A percentile compares a stretch with the other conserved stretches of the same genome.
These are phyloP conservation scores for Boletus rubropictus DNA, from an alignment of 768 basidiomycete species.

Conservation along the genomic window DNA sequence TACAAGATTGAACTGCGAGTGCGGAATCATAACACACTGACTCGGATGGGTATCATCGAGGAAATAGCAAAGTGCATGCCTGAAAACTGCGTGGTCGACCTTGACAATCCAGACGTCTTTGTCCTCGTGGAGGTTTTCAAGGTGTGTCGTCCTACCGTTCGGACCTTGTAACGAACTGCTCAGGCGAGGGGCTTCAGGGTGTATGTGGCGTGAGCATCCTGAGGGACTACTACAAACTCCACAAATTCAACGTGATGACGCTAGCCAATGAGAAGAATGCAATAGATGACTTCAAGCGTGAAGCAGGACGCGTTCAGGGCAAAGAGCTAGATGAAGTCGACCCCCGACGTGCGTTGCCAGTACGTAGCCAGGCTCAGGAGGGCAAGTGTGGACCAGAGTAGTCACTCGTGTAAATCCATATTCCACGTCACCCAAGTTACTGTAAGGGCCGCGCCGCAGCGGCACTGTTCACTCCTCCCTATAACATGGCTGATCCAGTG, in stretches of 20 bases:
- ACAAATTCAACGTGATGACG: constrained; percentile 78
- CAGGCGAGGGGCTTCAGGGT: constrained; percentile 39
- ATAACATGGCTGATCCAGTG: constrained; percentile 65
- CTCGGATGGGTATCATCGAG: constrained; percentile 56
- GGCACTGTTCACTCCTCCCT: not conserved
- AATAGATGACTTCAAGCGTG: constrained; percentile 30
- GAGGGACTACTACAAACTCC: constrained; percentile 60
- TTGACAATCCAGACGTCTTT: constrained; percentile 64
- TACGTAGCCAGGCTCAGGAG: not conserved
- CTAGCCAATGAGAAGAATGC: constrained; percentile 50
- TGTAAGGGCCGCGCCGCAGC: no score
- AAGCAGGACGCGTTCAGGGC: constrained; percentile 30
- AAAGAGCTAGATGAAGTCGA: constrained; percentile 9
- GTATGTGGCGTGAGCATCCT: constrained; percentile 73
- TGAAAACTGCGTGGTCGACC: constrained; percentile 57
- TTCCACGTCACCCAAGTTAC: no score
- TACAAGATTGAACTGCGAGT: constrained; percentile 77
- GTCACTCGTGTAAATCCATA: no score
- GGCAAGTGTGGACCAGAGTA: no score
- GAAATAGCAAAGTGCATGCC: constrained; percentile 69
- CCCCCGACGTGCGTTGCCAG: not conserved
- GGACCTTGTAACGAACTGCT: not conserved
- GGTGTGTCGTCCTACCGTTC: constrained; percentile 36
- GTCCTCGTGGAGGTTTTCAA: constrained; percentile 82
- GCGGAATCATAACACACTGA: constrained; percentile 70